Conservation (phyloP, 306 rosid species). For the Vicia villosa region DNA sequence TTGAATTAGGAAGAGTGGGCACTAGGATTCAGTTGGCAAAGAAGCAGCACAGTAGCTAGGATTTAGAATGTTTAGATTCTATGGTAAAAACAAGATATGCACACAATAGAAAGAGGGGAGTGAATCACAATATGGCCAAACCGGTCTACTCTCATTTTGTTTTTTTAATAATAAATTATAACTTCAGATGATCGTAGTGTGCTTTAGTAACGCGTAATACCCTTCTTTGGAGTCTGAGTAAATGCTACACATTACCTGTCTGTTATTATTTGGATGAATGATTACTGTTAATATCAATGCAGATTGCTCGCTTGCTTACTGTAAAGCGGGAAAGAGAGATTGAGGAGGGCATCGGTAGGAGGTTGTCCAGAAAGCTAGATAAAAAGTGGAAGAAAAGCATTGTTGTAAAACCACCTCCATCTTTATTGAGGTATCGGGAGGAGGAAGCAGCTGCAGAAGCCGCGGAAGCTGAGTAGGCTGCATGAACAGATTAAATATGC, state of each 20-base stretch:
- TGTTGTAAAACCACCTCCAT: conserved; percentile 80
- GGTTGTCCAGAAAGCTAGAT: conserved; percentile 90
- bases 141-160: not conserved
- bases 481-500: conserved; percentile 42
- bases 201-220: conserved; percentile 1
- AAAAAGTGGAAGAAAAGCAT: conserved; percentile 83
- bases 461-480: conserved; percentile 45
- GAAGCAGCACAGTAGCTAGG: not conserved
- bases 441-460: conserved; percentile 82
- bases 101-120: conserved; percentile 4
- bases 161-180: not conserved
- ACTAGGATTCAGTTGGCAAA: conserved; percentile 1
- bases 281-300: conserved; percentile 24
- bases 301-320: conserved; percentile 95
- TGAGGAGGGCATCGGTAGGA: conserved; percentile 80
- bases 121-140: conserved; percentile 1
- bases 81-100: conserved; percentile 25
- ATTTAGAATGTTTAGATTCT: conserved; percentile 10
- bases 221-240: conserved; percentile 28
- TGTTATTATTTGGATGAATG: conserved; percentile 32
- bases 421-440: conserved; percentile 62
- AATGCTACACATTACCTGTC: conserved; percentile 11
- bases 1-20: not conserved
- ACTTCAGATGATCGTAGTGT: not conserved
- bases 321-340: conserved; percentile 91